Conservation (phyloP, 2,329 filamentous ascomycete genomes). For the Blastomyces parvus region DNA sequence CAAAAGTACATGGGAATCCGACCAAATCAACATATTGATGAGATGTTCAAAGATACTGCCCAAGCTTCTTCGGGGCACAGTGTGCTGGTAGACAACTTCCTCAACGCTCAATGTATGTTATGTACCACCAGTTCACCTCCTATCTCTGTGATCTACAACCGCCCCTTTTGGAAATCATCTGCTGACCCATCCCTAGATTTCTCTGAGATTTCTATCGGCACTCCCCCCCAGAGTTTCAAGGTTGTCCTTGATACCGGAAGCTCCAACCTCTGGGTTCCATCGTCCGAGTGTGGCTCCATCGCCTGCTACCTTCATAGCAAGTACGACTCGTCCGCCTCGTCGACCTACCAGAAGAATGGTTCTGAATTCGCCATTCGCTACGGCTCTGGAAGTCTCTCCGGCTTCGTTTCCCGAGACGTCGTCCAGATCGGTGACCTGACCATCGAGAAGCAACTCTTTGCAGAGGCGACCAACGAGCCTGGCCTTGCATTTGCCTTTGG, state of each 20-base stretch:
- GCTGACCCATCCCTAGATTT: slow-evolving; percentile 55
- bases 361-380: slow-evolving; percentile 87
- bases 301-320: slow-evolving; percentile 96
- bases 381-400: slow-evolving; percentile 86
- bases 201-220: slow-evolving; percentile 89
- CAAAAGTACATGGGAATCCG: slow-evolving; percentile 94
- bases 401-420: slow-evolving; percentile 84
- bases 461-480: slow-evolving; percentile 90
- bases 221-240: slow-evolving; percentile 91
- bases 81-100: slow-evolving; percentile 89
- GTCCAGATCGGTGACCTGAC: slow-evolving; percentile 80
- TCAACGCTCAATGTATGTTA: slow-evolving; percentile 91
- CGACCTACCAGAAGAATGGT: slow-evolving; percentile 89
- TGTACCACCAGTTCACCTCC: not conserved
- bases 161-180: not conserved
- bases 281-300: slow-evolving; percentile 80
- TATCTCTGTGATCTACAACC: not conserved
- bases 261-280: slow-evolving; percentile 98
- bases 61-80: slow-evolving; percentile 60
- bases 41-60: slow-evolving; percentile 69
- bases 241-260: slow-evolving; percentile 96
- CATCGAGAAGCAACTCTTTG: slow-evolving; percentile 86
- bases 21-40: slow-evolving; percentile 58
- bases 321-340: slow-evolving; percentile 86
- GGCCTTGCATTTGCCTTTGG: slow-evolving; percentile 97